Evolutionary conservation across 2,329 filamentous ascomycete species (phyloP).

Genomic region (Rutstroemia sp.): DNA sequence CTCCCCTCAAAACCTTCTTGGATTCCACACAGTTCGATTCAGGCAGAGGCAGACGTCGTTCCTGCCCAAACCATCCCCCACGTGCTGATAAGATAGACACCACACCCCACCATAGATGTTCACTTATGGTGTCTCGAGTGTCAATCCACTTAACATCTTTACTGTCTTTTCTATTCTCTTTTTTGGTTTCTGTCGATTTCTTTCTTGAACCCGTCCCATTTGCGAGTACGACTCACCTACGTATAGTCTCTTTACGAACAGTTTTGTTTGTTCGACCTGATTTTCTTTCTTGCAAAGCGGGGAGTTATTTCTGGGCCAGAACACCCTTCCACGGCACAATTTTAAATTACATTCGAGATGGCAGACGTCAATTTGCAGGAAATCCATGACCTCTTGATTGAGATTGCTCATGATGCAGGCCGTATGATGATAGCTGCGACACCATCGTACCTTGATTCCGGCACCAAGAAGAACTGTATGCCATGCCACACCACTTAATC

Average conservation of each 20-base stretch:
- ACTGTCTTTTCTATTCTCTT: neutral
- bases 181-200: no score
- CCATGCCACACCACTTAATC: neutral
- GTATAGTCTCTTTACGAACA: no score
- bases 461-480: constrained; percentile 56
- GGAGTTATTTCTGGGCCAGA: neutral
- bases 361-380: constrained; percentile 50
- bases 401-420: constrained; percentile 56
- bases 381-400: constrained; percentile 53
- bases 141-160: neutral
- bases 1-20: no score
- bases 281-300: neutral
- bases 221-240: no score
- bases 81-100: constrained; percentile 11
- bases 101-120: neutral
- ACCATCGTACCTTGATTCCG: constrained; percentile 47
- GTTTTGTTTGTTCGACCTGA: neutral
- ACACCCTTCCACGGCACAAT: neutral
- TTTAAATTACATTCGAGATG: constrained; percentile 33
- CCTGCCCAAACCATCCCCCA: neutral
- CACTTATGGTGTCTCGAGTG: neutral
- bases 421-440: constrained; percentile 55
- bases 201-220: no score
- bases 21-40: no score
- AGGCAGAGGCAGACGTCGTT: neutral